These are phyloP conservation scores for Hypomontagnella monticulosa DNA, from an alignment of 495 filamentous ascomycete genomes.

Conservation along the genomic window DNA sequence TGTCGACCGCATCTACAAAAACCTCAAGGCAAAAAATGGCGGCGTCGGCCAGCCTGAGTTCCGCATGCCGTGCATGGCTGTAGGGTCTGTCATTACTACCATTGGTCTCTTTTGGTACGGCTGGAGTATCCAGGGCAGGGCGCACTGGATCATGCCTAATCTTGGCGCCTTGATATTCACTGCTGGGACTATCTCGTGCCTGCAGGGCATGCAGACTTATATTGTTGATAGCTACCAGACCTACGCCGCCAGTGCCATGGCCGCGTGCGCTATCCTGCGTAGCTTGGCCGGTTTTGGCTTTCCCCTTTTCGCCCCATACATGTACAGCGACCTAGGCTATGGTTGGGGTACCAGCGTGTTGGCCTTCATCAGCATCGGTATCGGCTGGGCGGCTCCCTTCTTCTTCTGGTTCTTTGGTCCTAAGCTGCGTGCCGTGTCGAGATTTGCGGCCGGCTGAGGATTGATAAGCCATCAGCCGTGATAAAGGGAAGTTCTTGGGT, in stretches of 20 bases:
- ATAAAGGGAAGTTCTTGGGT: too few species aligned
- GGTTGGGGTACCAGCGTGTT: conserved; percentile 63
- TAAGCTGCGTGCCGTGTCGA: conserved; percentile 1
- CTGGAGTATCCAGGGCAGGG: conserved; percentile 44
- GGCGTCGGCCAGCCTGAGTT: conserved; percentile 67
- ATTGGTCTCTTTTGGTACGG: conserved; percentile 59
- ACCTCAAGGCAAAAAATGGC: conserved; percentile 52
- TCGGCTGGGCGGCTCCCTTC: conserved; percentile 48
- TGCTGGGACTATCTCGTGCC: conserved; percentile 55
- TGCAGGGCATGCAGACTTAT: conserved; percentile 59
- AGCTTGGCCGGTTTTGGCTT: conserved; percentile 58
- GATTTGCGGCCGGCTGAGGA: background rate
- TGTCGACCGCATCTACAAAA: conserved; percentile 50
- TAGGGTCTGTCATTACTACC: conserved; percentile 47
- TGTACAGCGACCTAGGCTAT: conserved; percentile 59
- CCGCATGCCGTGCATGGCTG: conserved; percentile 49
- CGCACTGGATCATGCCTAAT: conserved; percentile 63
- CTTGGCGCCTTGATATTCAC: conserved; percentile 58
- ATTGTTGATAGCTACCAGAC: conserved; percentile 62
- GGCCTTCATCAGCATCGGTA: conserved; percentile 51
- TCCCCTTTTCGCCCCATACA: conserved; percentile 57
- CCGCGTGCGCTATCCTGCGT: conserved; percentile 55
- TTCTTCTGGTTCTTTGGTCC: conserved; percentile 18
- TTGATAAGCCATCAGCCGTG: too few species aligned
- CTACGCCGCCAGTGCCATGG: conserved; percentile 63